phyloP scores from a whole-genome alignment of 1,139 yeast species.

The Kodamaea arcana region DNA sequence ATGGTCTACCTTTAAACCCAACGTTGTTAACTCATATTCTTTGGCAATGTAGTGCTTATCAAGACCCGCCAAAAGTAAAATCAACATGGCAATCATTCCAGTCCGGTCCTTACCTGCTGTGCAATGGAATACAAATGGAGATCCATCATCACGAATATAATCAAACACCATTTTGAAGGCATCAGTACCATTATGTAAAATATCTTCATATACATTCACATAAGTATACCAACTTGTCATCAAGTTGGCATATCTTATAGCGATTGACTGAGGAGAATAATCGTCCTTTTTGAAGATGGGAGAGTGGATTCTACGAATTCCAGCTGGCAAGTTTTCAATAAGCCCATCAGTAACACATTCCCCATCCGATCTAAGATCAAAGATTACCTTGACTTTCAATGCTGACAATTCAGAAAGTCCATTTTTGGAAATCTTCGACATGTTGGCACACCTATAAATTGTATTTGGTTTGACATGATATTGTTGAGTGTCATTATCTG shows the following conservation, averaged over 20 bases:
- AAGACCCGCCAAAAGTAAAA: constrained; percentile 61
- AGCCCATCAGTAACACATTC: constrained; percentile 55
- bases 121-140: constrained; percentile 65
- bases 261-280: constrained; percentile 64
- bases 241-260: constrained; percentile 52
- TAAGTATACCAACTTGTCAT: constrained; percentile 63
- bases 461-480: constrained; percentile 51
- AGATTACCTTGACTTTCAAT: constrained; percentile 53
- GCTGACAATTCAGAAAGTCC: constrained; percentile 41
- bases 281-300: constrained; percentile 59
- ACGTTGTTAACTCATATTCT: constrained; percentile 70
- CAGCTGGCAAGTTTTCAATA: constrained; percentile 33
- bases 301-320: constrained; percentile 49
- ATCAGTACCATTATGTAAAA: constrained; percentile 46
- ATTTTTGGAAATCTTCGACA: constrained; percentile 42
- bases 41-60: constrained; percentile 62
- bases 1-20: constrained; percentile 57
- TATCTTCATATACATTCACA: constrained; percentile 58
- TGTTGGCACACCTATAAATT: constrained; percentile 62
- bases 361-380: constrained; percentile 65
- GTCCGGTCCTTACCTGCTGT: constrained; percentile 89
- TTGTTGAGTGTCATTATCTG: constrained; percentile 9
- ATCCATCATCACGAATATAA: constrained; percentile 50
- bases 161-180: constrained; percentile 48
- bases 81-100: constrained; percentile 67